Conservation (phyloP, 1,284 basidiomycete genomes). For the Ustilago xerochloae region DNA sequence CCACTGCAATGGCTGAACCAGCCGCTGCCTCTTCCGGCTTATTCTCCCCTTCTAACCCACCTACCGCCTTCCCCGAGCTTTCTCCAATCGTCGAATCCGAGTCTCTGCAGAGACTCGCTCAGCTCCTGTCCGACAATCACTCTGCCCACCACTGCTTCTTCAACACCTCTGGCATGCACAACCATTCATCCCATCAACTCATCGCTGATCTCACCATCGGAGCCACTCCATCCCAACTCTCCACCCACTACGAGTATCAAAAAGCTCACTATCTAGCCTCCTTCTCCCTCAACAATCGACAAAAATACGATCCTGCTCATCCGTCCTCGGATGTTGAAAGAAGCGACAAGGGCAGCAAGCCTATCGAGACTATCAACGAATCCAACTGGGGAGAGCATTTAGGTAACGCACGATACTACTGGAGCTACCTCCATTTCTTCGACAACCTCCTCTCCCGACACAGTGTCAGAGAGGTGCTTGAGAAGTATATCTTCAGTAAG, state of each 20-base stretch:
- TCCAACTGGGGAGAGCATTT: slow-evolving; percentile 43
- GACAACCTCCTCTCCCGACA: slow-evolving; percentile 6
- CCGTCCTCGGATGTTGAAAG: background rate
- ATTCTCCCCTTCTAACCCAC: background rate
- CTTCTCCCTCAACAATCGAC: slow-evolving; percentile 24
- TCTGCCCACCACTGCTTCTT: slow-evolving; percentile 48
- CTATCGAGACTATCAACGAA: slow-evolving; percentile 11
- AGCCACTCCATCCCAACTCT: slow-evolving; percentile 17
- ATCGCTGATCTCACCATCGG: slow-evolving; percentile 38
- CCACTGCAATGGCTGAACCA: no score
- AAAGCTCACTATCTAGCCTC: slow-evolving; percentile 17
- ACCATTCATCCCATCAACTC: slow-evolving; percentile 47
- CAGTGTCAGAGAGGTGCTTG: slow-evolving; percentile 12
- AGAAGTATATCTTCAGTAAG: slow-evolving; percentile 35
- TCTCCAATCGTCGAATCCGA: background rate
- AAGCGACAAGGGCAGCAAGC: background rate
- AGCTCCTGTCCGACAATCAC: slow-evolving; percentile 31
- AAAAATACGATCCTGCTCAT: slow-evolving; percentile 20
- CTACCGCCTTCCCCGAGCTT: slow-evolving; percentile 13
- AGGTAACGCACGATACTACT: slow-evolving; percentile 39
- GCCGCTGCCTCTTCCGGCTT: no score
- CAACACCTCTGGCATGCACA: slow-evolving; percentile 51
- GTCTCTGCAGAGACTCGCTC: background rate
- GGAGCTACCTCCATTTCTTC: slow-evolving; percentile 53
- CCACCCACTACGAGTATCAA: slow-evolving; percentile 15